Base-by-base conservation (phyloP, 1,284 basidiomycete species). In the Pholiota adiposa region DNA sequence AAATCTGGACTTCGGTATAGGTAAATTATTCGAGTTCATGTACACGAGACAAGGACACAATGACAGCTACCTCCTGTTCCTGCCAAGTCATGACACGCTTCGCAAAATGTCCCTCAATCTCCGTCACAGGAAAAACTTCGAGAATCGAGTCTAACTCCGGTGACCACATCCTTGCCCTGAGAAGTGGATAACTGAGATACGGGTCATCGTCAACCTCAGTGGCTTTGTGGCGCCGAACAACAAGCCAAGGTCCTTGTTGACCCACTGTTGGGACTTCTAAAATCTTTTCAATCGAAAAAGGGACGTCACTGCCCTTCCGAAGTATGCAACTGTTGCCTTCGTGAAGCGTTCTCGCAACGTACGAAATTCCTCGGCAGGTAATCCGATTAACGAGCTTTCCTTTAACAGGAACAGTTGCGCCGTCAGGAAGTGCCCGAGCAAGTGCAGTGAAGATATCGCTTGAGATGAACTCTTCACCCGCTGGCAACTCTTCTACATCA, bases 111-210 rank as follows among this genome's bases (percentile, higher is more conserved):
- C 27, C 41, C 16, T 19, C 33, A 27, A 58, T 29, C 18, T 44
- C 21, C 9, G 50, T 34, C 8, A 53, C 8, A 14, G 38, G 41
- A 36, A 58, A 21, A 27, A 53, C 29, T 18, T 51, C 43, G 27
- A 58, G 19, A 25, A 9, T 14, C 4, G 38, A 38, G 5, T 44
- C 50, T 3, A 58, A 21, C 19, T 52, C 41, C 5, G 21, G 1
- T 3, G 27, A 25, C 56, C 56, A 58, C n/a, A 58, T 23, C 12
- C 48, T 58, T 23, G 56, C 56, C 31, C 51, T 33, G 12, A 58
- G 23, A 19, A 34, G 38, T 16, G 49, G 56, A 36, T 58, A 58
- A 14, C 8, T 36, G 16, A 34, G 44, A 44, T 27, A 56, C 18
- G 54, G 54, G n/a, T 49, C 44, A n/a, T 50, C 3, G 27, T 41